Evolutionary conservation across 768 basidiomycete species (phyloP).

Genomic region (Tylopilus cervinicoccineus): DNA sequence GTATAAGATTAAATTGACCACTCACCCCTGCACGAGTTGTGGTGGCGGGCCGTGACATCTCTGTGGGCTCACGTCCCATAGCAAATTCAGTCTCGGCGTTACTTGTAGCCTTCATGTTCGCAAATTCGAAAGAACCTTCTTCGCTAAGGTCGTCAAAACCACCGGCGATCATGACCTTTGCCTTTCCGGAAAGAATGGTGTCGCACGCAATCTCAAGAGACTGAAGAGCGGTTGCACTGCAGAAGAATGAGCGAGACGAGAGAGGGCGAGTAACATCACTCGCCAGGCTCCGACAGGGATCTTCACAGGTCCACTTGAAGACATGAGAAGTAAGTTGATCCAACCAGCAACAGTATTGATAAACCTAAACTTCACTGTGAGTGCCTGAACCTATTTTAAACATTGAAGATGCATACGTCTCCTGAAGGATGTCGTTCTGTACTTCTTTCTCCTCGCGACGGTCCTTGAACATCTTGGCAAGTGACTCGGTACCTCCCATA

Average conservation of each 20-base stretch:
- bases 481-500: slow-evolving; percentile 92
- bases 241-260: slow-evolving; percentile 3
- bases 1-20: slow-evolving; percentile 8
- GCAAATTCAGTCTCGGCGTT: slow-evolving; percentile 97
- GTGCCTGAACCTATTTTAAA: background rate
- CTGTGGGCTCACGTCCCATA: slow-evolving; percentile 98
- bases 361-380: slow-evolving; percentile 53
- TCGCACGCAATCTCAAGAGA: slow-evolving; percentile 98
- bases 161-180: slow-evolving; percentile 98
- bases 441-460: slow-evolving; percentile 97
- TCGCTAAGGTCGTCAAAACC: slow-evolving; percentile 98
- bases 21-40: slow-evolving; percentile 90
- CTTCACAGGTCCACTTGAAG: slow-evolving; percentile 97
- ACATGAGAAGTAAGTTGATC: slow-evolving; percentile 92
- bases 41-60: slow-evolving; percentile 97
- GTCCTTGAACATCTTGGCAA: slow-evolving; percentile 98
- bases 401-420: slow-evolving; percentile 63
- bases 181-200: slow-evolving; percentile 90
- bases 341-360: slow-evolving; percentile 99
- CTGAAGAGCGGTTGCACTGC: slow-evolving; percentile 92
- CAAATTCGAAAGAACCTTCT: slow-evolving; percentile 98
- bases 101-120: slow-evolving; percentile 99
- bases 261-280: slow-evolving; percentile 20
- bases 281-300: slow-evolving; percentile 99
- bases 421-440: slow-evolving; percentile 97